Evolutionary conservation across 495 filamentous ascomycete genomes (phyloP).

Genomic region (Penicillium antarcticum): DNA sequence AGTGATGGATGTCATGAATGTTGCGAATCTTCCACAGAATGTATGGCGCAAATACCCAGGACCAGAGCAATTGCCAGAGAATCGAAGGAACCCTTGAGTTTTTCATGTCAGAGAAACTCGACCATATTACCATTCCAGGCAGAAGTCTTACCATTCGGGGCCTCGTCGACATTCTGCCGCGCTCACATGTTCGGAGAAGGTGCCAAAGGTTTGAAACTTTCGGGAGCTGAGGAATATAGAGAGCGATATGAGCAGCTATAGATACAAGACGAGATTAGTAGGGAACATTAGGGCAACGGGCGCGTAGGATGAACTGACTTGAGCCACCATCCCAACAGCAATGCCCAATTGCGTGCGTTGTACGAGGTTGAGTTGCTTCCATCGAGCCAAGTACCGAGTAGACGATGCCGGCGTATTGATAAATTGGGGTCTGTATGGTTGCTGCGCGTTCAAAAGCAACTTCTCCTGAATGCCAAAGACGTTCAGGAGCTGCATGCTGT

Average conservation of each 20-base stretch:
- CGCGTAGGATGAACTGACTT: slow-evolving; percentile 35
- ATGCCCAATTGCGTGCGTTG: slow-evolving; percentile 45
- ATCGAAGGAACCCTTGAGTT: slow-evolving; percentile 49
- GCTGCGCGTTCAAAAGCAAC: slow-evolving; percentile 5
- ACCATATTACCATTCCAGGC: neutral
- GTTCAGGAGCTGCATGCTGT: slow-evolving; percentile 55
- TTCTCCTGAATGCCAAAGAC: slow-evolving; percentile 37
- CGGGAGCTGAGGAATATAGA: slow-evolving; percentile 57
- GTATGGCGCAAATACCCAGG: slow-evolving; percentile 47
- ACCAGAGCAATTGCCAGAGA: slow-evolving; percentile 59
- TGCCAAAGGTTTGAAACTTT: slow-evolving; percentile 54
- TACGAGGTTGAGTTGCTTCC: slow-evolving; percentile 42
- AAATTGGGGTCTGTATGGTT: slow-evolving; percentile 2
- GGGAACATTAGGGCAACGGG: neutral
- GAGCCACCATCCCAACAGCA: slow-evolving; percentile 47
- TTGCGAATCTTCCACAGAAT: slow-evolving; percentile 29
- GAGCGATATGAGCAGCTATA: slow-evolving; percentile 51
- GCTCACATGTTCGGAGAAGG: slow-evolving; percentile 41
- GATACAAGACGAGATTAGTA: neutral
- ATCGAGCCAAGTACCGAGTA: neutral
- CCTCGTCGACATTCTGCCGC: slow-evolving; percentile 40
- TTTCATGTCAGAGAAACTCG: slow-evolving; percentile 5
- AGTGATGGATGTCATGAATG: slow-evolving; percentile 56
- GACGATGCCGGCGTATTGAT: neutral
- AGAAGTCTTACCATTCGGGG: slow-evolving; percentile 51